These are phyloP conservation scores for Melocanna baccifera DNA, from an alignment of 176 grass and related monocot genomes.

Conservation along the genomic window DNA sequence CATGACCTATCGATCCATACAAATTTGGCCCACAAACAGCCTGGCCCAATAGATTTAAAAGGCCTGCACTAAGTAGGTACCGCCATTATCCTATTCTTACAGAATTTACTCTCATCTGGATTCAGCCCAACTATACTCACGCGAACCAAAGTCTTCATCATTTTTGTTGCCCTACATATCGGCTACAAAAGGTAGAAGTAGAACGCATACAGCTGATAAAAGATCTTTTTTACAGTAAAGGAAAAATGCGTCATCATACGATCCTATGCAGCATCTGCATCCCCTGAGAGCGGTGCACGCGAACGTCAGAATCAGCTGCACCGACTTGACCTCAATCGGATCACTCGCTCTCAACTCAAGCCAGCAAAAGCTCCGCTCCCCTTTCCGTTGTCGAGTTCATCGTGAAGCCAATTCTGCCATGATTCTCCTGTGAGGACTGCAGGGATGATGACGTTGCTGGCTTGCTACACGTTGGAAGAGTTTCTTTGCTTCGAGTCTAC, in stretches of 20 bases:
- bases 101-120: neutral
- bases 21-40: neutral
- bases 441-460: neutral
- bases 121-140: neutral
- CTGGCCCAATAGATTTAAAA: neutral
- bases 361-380: neutral
- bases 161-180: neutral
- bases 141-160: neutral
- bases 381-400: neutral
- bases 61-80: neutral
- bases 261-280: neutral
- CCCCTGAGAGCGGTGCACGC: neutral
- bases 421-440: neutral
- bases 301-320: neutral
- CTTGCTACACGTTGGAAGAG: neutral
- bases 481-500: constrained; percentile 9
- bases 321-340: neutral
- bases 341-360: neutral
- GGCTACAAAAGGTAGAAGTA: neutral
- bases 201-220: neutral
- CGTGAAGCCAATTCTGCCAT: neutral
- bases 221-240: too few species aligned
- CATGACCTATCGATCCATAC: neutral
- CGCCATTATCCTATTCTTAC: neutral
- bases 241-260: neutral